phyloP scores from a whole-genome alignment of 495 filamentous ascomycete species.

The Penicillium coffeae region DNA sequence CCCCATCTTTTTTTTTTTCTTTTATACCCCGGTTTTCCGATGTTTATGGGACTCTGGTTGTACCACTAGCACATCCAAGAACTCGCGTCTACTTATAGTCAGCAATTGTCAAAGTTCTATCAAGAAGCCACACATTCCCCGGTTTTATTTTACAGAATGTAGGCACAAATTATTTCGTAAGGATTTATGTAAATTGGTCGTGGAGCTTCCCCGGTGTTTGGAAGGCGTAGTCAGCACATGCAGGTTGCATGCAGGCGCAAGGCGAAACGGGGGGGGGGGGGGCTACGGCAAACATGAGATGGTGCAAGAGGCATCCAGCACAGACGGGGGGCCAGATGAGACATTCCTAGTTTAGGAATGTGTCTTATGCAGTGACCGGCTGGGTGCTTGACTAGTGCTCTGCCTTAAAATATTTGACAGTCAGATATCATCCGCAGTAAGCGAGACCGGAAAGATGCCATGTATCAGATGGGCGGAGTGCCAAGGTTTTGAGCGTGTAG shows the following conservation, averaged over 20 bases:
- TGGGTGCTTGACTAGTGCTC: no score
- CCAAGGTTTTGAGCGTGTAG: no score
- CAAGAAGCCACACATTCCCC: slow-evolving; percentile 2
- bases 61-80: slow-evolving; percentile 30
- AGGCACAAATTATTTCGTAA: neutral
- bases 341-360: neutral
- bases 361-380: no score
- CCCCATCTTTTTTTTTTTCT: slow-evolving; percentile 16
- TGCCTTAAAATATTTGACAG: no score
- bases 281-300: slow-evolving; percentile 7
- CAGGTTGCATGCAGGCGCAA: neutral
- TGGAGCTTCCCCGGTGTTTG: neutral
- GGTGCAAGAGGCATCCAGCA: slow-evolving; percentile 1
- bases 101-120: slow-evolving; percentile 12
- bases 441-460: neutral
- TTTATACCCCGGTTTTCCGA: slow-evolving; percentile 35
- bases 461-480: no score
- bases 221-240: slow-evolving; percentile 4
- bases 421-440: no score
- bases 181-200: neutral
- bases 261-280: slow-evolving; percentile 8
- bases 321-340: neutral
- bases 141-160: neutral
- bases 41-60: slow-evolving; percentile 36
- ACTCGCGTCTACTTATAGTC: slow-evolving; percentile 17